Conservation (phyloP, 2,329 filamentous ascomycete genomes). For the Cytospora mali region DNA sequence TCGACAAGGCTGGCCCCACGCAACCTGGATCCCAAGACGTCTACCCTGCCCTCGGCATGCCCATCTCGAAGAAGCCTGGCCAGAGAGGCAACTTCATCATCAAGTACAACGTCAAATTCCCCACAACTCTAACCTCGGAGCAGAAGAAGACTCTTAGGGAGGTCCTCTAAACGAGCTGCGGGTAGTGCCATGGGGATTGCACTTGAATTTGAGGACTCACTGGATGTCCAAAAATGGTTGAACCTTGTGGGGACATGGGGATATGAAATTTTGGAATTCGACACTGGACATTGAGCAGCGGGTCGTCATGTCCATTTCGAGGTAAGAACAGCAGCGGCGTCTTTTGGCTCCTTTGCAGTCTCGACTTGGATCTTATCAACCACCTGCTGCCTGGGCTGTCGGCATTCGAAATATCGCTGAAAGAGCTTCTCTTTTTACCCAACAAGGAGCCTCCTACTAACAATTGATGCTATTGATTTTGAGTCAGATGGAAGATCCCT, state of each 20-base stretch:
- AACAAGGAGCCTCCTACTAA: not conserved
- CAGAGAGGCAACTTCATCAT: constrained; percentile 87
- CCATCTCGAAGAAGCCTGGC: constrained; percentile 83
- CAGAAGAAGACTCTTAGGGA: constrained; percentile 84
- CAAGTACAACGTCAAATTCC: constrained; percentile 91
- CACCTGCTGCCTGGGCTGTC: not conserved
- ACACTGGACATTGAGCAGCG: not conserved
- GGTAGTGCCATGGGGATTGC: not conserved
- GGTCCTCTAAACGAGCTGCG: constrained; percentile 60
- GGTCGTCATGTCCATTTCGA: not conserved
- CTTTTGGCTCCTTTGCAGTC: not conserved
- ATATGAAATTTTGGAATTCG: constrained; percentile 4
- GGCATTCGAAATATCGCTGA: not conserved
- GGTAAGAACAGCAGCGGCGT: not conserved
- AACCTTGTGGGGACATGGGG: not conserved
- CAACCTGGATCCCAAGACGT: constrained; percentile 79
- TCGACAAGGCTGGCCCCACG: constrained; percentile 82
- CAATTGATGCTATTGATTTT: not conserved
- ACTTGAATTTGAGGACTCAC: not conserved
- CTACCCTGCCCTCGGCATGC: constrained; percentile 91
- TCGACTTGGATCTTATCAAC: not conserved
- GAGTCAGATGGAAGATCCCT: not conserved
- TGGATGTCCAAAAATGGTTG: not conserved
- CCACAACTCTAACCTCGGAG: constrained; percentile 69
- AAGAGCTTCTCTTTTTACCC: not conserved